Evolutionary conservation across 768 basidiomycete species (phyloP), one percentile per base, ranked within the genome.

Genomic region (Clitopilus passeckerianus): DNA sequence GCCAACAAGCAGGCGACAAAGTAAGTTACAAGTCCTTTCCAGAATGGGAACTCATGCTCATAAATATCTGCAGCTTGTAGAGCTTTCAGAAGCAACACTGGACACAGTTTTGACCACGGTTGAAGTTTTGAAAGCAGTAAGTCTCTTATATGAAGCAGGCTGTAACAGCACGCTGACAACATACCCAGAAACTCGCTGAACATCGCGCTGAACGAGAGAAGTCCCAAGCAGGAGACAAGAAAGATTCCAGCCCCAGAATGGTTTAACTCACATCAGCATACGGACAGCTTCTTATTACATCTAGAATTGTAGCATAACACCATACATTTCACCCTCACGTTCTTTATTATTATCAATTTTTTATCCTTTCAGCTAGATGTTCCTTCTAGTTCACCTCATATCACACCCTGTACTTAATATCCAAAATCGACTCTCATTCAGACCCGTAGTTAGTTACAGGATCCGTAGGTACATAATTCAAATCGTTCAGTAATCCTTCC

Each of bases 11-110:
- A 30, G 72, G 76, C 20, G 82, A 84, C 50, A 75, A 77, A 35
- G 84, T 86, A 46, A 60, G 77, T 69, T 20, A 34, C 44, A 37
- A 1, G 35, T 35, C 10, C 10, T 23, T 16, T 16, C 9, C 43
- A 4, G 5, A 27, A 9, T 5, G 10, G 15, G 20, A 24, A 43
- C 9, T 7, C 34, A 43, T 34, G 43, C n/a, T 22, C 34, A 1
- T 16, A 12, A 24, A 34, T 33, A 22, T 20, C 37, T 58, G 5
- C 60, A 87, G 89, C 80, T 86, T 73, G 72, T 74, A 7, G 86
- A 88, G 55, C 67, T 89, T 59, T 88, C 88, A 1, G 89, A 90
- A 67, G 77, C 80, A 15, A 86, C 87, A 0, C 79, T 91, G 16
- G 87, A 88, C 50, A 77, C 80, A 20, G 77, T 89, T 44, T 69